Evolutionary conservation across 2,329 filamentous ascomycete species (phyloP).

Genomic region (Aspergillus sp.): DNA sequence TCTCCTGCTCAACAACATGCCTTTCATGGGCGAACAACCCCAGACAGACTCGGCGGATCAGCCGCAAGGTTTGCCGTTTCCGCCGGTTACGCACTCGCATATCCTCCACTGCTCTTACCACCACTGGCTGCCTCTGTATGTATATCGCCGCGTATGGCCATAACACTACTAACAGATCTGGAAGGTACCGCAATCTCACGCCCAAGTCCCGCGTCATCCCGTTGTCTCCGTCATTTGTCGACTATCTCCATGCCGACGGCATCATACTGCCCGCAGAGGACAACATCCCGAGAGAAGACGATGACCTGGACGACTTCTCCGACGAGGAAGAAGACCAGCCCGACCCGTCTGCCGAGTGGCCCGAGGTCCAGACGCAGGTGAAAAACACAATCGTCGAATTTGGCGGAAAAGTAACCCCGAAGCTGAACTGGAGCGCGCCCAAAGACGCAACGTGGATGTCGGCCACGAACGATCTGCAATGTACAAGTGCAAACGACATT

Average conservation of each 20-base stretch:
- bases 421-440: slow-evolving; percentile 94
- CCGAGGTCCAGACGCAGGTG: slow-evolving; percentile 67
- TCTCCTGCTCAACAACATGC: slow-evolving; percentile 14
- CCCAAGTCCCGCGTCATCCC: slow-evolving; percentile 81
- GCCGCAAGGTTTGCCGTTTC: slow-evolving; percentile 53
- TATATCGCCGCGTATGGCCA: background rate
- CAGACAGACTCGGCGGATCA: slow-evolving; percentile 9
- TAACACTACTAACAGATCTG: slow-evolving; percentile 5
- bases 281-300: slow-evolving; percentile 21
- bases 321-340: slow-evolving; percentile 50
- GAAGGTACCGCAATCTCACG: slow-evolving; percentile 65
- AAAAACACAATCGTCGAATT: slow-evolving; percentile 68
- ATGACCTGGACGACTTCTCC: slow-evolving; percentile 42
- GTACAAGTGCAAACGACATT: slow-evolving; percentile 76
- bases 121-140: slow-evolving; percentile 71
- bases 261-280: slow-evolving; percentile 61
- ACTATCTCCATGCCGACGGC: slow-evolving; percentile 84
- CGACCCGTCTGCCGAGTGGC: slow-evolving; percentile 48
- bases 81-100: slow-evolving; percentile 73
- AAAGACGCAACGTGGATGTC: slow-evolving; percentile 93
- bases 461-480: slow-evolving; percentile 83
- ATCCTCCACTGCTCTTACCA: slow-evolving; percentile 94
- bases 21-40: slow-evolving; percentile 14
- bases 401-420: slow-evolving; percentile 78
- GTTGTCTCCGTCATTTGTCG: slow-evolving; percentile 63